Conservation (phyloP, 1,284 basidiomycete species). For the Tylopilus orsonianus region DNA sequence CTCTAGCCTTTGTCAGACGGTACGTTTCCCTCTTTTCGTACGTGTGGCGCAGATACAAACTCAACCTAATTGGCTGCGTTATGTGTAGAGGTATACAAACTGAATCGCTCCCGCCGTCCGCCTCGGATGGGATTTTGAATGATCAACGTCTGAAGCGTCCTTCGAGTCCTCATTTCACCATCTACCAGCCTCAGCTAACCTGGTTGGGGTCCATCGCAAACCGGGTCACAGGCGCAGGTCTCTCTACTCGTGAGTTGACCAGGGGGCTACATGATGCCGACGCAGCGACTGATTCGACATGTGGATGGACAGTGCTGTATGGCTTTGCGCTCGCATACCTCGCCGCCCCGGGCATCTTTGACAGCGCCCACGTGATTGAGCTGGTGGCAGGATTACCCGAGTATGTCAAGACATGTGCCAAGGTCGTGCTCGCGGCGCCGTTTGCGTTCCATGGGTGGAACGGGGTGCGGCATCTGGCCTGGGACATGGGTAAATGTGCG, state of each 20-base stretch:
- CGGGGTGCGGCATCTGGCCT: constrained; percentile 87
- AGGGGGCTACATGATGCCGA: not conserved
- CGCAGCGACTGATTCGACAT: too few relatives aligned
- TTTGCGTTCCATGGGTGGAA: constrained; percentile 92
- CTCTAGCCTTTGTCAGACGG: constrained; percentile 45
- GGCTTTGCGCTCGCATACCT: constrained; percentile 88
- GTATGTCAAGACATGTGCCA: constrained; percentile 72
- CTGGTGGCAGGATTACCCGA: constrained; percentile 69
- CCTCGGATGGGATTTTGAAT: constrained; percentile 75
- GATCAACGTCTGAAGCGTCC: constrained; percentile 84
- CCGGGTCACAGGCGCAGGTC: constrained; percentile 78
- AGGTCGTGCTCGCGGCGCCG: constrained; percentile 76
- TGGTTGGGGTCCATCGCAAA: constrained; percentile 86
- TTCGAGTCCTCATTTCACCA: constrained; percentile 89
- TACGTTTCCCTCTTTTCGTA: too few relatives aligned
- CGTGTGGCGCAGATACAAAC: too few relatives aligned
- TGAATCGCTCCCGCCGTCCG: constrained; percentile 59
- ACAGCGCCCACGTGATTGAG: constrained; percentile 78
- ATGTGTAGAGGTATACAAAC: constrained; percentile 55
- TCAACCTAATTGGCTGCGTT: not conserved
- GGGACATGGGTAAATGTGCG: constrained; percentile 92
- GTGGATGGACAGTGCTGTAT: constrained; percentile 76
- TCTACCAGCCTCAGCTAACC: constrained; percentile 95
- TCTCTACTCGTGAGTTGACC: constrained; percentile 69
- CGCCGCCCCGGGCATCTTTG: constrained; percentile 76